Conservation (phyloP, 2,329 filamentous ascomycete species). For the Pestalotiopsis sp. region DNA sequence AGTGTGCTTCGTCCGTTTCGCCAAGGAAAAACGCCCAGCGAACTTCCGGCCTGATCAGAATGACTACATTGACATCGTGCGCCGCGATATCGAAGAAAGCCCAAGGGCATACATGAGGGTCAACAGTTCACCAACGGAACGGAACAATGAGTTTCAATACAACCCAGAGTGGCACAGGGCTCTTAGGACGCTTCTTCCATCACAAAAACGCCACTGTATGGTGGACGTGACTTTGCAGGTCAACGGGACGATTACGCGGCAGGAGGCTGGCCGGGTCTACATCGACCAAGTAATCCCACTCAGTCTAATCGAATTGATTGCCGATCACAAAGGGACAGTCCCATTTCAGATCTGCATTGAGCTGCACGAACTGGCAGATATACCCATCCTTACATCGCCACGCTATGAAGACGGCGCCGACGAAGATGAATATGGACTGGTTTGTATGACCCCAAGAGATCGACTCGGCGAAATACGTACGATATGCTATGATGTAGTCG, state of each 20-base stretch:
- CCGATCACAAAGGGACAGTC: not conserved
- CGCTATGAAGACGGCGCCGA: not conserved
- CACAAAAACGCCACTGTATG: not conserved
- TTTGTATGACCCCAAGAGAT: not conserved
- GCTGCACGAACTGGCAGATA: not conserved
- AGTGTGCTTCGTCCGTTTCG: constrained; percentile 12
- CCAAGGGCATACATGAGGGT: constrained; percentile 4
- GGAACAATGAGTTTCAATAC: not conserved
- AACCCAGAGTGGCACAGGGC: not conserved
- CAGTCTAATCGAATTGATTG: not conserved
- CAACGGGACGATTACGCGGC: not conserved
- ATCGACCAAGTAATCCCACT: not conserved
- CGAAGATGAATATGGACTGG: not conserved
- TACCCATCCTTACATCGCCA: not conserved
- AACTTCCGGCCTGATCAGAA: not conserved
- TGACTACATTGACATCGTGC: not conserved
- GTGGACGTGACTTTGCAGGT: not conserved
- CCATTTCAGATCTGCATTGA: not conserved
- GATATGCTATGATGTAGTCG: not conserved
- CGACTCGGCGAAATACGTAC: not conserved
- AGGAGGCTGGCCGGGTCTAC: not conserved
- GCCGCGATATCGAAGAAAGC: not conserved
- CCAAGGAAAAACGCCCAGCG: not conserved
- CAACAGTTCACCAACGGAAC: not conserved
- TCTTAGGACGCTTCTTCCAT: not conserved